Evolutionary conservation across 306 rosid genomes (phyloP).

Genomic region (Aeschynomene evenia): DNA sequence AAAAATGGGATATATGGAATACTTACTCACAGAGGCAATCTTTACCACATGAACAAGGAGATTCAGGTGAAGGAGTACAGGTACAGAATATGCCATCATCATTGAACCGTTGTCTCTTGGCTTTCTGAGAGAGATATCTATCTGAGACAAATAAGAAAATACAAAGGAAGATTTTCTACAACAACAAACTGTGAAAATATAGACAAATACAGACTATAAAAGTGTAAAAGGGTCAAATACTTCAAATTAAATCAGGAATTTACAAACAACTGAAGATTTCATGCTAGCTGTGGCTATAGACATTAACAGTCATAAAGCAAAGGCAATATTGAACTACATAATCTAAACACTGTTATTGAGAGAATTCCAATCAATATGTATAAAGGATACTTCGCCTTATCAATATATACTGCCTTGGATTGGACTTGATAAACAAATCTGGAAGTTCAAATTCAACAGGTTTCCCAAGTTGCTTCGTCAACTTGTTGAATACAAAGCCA

Average conservation of each 20-base stretch:
- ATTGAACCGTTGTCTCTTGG: constrained; percentile 69
- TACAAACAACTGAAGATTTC: constrained; percentile 11
- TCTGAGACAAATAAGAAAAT: constrained; percentile 60
- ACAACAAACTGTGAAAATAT: background rate
- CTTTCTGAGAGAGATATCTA: constrained; percentile 73
- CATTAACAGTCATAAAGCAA: background rate
- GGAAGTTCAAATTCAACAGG: constrained; percentile 93
- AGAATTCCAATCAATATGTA: background rate
- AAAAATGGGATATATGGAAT: constrained; percentile 2
- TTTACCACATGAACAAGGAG: constrained; percentile 69
- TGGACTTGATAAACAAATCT: constrained; percentile 59
- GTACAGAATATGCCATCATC: constrained; percentile 97
- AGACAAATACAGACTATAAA: constrained; percentile 13
- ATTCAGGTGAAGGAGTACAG: constrained; percentile 55
- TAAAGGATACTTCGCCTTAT: constrained; percentile 95
- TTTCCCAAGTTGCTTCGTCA: constrained; percentile 62
- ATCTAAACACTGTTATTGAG: background rate
- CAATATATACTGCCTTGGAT: constrained; percentile 57
- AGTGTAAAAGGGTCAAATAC: background rate
- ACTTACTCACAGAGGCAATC: constrained; percentile 98
- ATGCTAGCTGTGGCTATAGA: constrained; percentile 13
- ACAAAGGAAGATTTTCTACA: constrained; percentile 33
- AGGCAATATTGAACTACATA: background rate
- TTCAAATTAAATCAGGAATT: constrained; percentile 1
- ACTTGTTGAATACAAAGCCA: constrained; percentile 66